These are phyloP conservation scores for Pythium pyrilobum DNA, from an alignment of 352 stramenopile genomes.

Conservation along the genomic window DNA sequence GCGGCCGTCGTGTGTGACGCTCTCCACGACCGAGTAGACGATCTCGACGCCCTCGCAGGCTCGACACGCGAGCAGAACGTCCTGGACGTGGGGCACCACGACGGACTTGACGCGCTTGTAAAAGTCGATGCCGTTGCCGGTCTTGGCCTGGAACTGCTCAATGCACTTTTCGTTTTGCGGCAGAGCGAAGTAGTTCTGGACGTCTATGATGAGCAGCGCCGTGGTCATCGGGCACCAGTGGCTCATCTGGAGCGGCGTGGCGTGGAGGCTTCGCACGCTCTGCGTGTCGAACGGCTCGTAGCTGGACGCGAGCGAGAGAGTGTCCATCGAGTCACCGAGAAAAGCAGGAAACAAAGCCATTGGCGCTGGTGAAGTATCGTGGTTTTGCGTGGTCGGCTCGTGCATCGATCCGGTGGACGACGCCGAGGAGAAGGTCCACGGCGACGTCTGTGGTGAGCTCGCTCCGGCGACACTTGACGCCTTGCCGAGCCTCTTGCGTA, in stretches of 20 bases:
- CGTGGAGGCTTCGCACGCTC: neutral
- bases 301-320: constrained; percentile 12
- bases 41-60: constrained; percentile 65
- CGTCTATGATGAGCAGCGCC: constrained; percentile 52
- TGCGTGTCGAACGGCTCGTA: neutral
- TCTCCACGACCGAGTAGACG: constrained; percentile 89
- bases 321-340: constrained; percentile 8
- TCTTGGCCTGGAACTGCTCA: constrained; percentile 4
- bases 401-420: neutral
- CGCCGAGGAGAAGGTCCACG: neutral
- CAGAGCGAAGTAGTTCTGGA: constrained; percentile 66
- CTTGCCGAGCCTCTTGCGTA: constrained; percentile 48
- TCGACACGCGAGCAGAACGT: constrained; percentile 49
- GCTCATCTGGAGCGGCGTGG: constrained; percentile 10
- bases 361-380: neutral
- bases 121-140: constrained; percentile 17
- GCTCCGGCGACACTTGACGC: no score
- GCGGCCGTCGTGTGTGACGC: constrained; percentile 73
- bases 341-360: neutral
- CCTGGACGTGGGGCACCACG: constrained; percentile 52
- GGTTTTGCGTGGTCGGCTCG: neutral
- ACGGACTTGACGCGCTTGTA: constrained; percentile 49
- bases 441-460: neutral
- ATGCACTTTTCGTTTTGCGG: constrained; percentile 23
- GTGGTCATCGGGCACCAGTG: constrained; percentile 67